phyloP scores from a whole-genome alignment of 192 early-diverging fungal species.

The Coemansia sp. region DNA sequence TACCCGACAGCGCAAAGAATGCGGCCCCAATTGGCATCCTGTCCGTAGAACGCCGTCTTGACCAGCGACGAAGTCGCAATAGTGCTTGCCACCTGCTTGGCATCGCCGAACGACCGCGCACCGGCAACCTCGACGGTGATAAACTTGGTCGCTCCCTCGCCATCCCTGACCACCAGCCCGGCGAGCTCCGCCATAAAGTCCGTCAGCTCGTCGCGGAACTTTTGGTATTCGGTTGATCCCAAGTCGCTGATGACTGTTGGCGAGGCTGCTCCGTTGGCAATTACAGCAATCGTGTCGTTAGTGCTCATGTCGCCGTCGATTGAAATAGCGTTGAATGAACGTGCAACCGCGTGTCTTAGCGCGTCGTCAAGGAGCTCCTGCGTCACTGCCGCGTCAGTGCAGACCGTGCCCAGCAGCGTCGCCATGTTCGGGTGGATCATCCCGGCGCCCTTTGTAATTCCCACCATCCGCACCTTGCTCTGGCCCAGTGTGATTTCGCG shows the following conservation, averaged over 20 bases:
- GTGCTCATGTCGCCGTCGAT: conserved; percentile 97
- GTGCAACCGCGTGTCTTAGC: conserved; percentile 75
- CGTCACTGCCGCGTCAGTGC: conserved; percentile 77
- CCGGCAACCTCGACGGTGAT: conserved; percentile 83
- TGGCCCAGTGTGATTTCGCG: conserved; percentile 51
- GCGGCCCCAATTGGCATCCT: conserved; percentile 98
- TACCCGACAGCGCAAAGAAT: conserved; percentile 92
- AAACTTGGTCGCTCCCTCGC: conserved; percentile 98
- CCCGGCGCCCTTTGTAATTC: conserved; percentile 95
- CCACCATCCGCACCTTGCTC: conserved; percentile 73
- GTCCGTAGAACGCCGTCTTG: conserved; percentile 93
- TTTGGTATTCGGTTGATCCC: conserved; percentile 56
- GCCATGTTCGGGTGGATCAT: conserved; percentile 99
- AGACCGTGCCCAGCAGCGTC: conserved; percentile 82
- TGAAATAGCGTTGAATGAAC: conserved; percentile 93
- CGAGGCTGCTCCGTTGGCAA: conserved; percentile 77
- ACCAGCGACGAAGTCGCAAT: conserved; percentile 92
- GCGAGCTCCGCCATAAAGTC: conserved; percentile 86
- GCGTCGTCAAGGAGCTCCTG: conserved; percentile 67
- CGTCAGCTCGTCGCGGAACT: conserved; percentile 72
- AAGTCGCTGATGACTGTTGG: conserved; percentile 14
- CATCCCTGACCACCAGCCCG: conserved; percentile 88
- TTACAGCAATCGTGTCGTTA: conserved; percentile 87
- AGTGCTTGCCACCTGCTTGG: conserved; percentile 77
- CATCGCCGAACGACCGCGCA: conserved; percentile 68